Conservation (phyloP, 208 protist species). For the Acanthamoeba healyi region DNA sequence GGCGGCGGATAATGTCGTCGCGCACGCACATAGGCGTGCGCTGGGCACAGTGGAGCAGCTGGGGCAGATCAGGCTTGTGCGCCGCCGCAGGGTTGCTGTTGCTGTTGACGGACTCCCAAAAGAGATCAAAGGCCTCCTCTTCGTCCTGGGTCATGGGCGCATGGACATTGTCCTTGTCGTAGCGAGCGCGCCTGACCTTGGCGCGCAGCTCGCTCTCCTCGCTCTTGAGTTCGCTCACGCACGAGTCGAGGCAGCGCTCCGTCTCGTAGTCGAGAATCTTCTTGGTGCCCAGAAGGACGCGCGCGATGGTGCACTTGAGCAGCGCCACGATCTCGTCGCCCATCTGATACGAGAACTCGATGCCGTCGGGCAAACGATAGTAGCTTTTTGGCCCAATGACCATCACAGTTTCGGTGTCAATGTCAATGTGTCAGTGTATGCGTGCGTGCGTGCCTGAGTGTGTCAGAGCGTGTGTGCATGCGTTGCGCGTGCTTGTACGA, state of each 20-base stretch:
- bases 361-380: not conserved
- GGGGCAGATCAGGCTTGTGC: not conserved
- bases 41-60: not conserved
- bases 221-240: not conserved
- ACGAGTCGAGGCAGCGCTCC: not conserved
- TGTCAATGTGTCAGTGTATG: too few relatives aligned
- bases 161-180: too few relatives aligned
- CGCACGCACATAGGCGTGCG: not conserved
- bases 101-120: not conserved
- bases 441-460: too few relatives aligned
- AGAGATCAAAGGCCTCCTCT: not conserved
- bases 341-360: not conserved
- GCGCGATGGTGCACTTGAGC: not conserved
- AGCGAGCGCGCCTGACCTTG: not conserved
- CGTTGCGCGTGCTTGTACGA: too few relatives aligned
- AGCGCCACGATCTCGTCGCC: conserved; percentile 17
- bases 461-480: too few relatives aligned
- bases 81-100: too few relatives aligned
- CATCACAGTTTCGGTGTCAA: too few relatives aligned
- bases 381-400: not conserved
- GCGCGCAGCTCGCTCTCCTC: not conserved
- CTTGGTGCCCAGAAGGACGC: not conserved
- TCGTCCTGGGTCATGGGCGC: not conserved
- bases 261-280: not conserved
- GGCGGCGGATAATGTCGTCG: not conserved